These are phyloP conservation scores for Ramularia collo-cygni DNA, from an alignment of 2,329 filamentous ascomycete genomes.

Conservation along the genomic window DNA sequence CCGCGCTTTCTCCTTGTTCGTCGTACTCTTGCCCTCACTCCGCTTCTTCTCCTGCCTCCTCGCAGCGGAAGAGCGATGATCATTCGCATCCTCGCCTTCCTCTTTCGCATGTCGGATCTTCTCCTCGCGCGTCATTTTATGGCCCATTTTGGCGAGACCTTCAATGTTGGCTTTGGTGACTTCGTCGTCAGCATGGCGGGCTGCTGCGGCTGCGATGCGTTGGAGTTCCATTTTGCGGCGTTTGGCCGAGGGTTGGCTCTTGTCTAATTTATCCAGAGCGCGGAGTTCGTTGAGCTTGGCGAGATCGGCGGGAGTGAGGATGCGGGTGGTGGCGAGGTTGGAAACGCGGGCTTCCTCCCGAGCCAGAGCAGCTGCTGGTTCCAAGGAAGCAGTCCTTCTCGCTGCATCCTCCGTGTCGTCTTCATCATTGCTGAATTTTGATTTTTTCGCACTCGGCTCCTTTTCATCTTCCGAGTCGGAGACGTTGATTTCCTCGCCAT, in stretches of 20 bases:
- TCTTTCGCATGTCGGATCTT: constrained; percentile 74
- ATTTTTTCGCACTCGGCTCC: constrained; percentile 42
- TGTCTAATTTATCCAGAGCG: constrained; percentile 63
- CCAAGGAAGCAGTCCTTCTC: constrained; percentile 26
- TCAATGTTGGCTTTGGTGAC: constrained; percentile 90
- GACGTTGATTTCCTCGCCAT: constrained; percentile 68
- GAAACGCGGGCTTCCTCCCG: constrained; percentile 39
- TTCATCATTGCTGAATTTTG: constrained; percentile 8
- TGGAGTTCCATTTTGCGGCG: constrained; percentile 30
- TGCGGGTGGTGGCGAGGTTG: constrained; percentile 82
- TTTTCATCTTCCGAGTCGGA: constrained; percentile 65
- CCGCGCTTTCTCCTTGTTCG: constrained; percentile 91
- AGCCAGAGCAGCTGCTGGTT: constrained; percentile 24
- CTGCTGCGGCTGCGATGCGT: constrained; percentile 25
- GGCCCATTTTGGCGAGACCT: constrained; percentile 66
- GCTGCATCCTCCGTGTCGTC: constrained; percentile 12
- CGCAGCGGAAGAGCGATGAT: constrained; percentile 81
- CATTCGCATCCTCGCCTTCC: constrained; percentile 55
- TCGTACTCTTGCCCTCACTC: constrained; percentile 86
- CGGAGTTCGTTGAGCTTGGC: constrained; percentile 88
- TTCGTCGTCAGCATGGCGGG: constrained; percentile 68
- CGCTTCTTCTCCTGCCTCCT: constrained; percentile 82
- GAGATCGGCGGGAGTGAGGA: constrained; percentile 93
- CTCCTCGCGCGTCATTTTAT: constrained; percentile 85
- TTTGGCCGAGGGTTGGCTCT: constrained; percentile 44